phyloP scores from a whole-genome alignment of 768 basidiomycete genomes.

The Naganishia onofrii region DNA sequence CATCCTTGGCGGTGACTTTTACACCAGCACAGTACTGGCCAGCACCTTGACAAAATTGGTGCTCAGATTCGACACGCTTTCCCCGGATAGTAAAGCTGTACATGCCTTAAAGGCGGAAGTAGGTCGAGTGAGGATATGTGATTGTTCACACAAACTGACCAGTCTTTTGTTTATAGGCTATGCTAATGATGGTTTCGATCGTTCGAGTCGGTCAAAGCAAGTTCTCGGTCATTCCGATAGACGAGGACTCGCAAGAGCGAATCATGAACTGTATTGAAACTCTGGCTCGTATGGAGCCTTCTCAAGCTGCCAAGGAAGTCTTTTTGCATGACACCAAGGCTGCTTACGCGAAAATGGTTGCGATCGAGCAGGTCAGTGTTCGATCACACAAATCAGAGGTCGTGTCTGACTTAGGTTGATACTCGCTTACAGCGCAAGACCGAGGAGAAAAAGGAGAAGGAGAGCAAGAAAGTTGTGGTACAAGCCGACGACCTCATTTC shows the following conservation, averaged over 20 bases:
- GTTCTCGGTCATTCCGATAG: slow-evolving; percentile 88
- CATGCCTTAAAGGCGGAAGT: slow-evolving; percentile 87
- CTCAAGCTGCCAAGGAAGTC: slow-evolving; percentile 63
- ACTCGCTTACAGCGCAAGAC: slow-evolving; percentile 68
- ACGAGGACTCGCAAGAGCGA: slow-evolving; percentile 94
- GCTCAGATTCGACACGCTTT: slow-evolving; percentile 64
- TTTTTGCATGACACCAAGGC: slow-evolving; percentile 72
- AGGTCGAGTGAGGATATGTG: slow-evolving; percentile 30
- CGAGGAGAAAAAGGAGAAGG: slow-evolving; percentile 81
- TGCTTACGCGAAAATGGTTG: slow-evolving; percentile 93
- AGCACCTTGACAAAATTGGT: slow-evolving; percentile 86
- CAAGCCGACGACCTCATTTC: slow-evolving; percentile 89
- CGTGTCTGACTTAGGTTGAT: slow-evolving; percentile 31
- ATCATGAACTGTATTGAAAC: slow-evolving; percentile 95
- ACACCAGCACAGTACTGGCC: slow-evolving; percentile 87
- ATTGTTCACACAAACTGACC: background rate
- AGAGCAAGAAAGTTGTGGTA: slow-evolving; percentile 66
- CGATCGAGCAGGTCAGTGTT: slow-evolving; percentile 74
- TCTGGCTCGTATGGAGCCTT: slow-evolving; percentile 69
- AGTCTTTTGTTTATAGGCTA: slow-evolving; percentile 59
- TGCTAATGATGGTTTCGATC: slow-evolving; percentile 96
- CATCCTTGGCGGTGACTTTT: slow-evolving; percentile 93
- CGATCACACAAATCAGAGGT: background rate
- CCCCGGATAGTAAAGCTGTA: slow-evolving; percentile 57
- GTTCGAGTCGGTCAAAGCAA: slow-evolving; percentile 97